phyloP scores from a whole-genome alignment of 2,329 filamentous ascomycete genomes.

The Colletotrichum scovillei region DNA sequence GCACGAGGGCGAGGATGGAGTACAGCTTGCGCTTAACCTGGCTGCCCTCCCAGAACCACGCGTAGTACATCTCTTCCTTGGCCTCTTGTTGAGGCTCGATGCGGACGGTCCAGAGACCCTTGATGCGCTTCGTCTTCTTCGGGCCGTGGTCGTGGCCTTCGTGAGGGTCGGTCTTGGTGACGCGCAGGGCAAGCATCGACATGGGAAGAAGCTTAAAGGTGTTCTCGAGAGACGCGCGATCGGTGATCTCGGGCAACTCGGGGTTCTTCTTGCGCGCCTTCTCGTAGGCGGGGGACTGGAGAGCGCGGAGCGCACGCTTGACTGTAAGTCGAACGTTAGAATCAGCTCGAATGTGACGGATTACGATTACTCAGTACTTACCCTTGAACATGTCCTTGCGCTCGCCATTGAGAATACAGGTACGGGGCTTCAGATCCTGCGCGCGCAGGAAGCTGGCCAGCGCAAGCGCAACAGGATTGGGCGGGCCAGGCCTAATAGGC shows the following conservation, averaged over 20 bases:
- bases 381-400: constrained; percentile 98
- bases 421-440: constrained; percentile 89
- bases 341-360: too few relatives aligned
- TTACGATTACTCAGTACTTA: constrained; percentile 49
- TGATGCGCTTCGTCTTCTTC: constrained; percentile 87
- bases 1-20: constrained; percentile 81
- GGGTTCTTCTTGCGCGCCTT: constrained; percentile 93
- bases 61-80: constrained; percentile 89
- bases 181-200: constrained; percentile 91
- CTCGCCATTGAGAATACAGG: constrained; percentile 94
- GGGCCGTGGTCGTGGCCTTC: constrained; percentile 77
- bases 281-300: constrained; percentile 89
- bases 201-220: constrained; percentile 94
- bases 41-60: constrained; percentile 94
- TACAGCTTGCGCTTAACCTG: constrained; percentile 96
- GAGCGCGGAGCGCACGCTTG: constrained; percentile 92
- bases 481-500: constrained; percentile 80
- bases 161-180: constrained; percentile 83
- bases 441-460: constrained; percentile 87
- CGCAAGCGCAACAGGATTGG: constrained; percentile 88
- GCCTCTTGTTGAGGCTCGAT: constrained; percentile 97
- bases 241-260: constrained; percentile 86
- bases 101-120: constrained; percentile 95
- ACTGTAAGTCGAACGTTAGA: constrained; percentile 63
- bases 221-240: constrained; percentile 90